phyloP scores from a whole-genome alignment of 371 early-diverging fungal species.

The Massospora cicadina region DNA sequence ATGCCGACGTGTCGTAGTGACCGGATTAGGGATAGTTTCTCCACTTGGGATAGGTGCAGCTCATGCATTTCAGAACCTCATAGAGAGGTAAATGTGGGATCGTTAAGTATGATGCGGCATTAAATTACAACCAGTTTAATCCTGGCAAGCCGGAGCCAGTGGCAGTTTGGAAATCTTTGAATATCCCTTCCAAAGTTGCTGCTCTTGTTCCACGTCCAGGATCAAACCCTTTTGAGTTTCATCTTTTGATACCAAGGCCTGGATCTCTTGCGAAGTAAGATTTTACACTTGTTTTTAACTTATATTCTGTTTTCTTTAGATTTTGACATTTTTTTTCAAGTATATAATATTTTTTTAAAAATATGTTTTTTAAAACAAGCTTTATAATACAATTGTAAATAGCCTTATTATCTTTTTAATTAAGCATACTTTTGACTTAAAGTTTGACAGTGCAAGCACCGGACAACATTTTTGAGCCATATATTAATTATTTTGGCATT shows the following conservation, averaged over 20 bases:
- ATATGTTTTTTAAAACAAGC: no score
- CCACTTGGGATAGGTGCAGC: constrained; percentile 68
- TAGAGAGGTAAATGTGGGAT: constrained; percentile 62
- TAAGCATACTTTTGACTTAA: no score
- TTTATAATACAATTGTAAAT: no score
- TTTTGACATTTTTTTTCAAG: no score
- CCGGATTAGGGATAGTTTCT: constrained; percentile 86
- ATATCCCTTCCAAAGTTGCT: constrained; percentile 57
- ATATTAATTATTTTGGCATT: no score
- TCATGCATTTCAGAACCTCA: constrained; percentile 52
- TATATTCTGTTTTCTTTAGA: no score
- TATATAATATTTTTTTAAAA: no score
- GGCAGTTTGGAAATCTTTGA: constrained; percentile 19
- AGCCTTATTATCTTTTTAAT: no score
- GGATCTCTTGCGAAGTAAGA: constrained; percentile 49
- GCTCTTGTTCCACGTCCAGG: constrained; percentile 47
- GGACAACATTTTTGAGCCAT: no score
- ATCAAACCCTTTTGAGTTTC: constrained; percentile 18
- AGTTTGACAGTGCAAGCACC: no score
- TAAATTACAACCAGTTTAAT: neutral
- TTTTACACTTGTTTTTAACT: no score
- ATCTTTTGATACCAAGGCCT: constrained; percentile 47
- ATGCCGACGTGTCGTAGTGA: constrained; percentile 64
- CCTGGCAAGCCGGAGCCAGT: constrained; percentile 3
- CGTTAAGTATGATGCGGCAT: constrained; percentile 28